Evolutionary conservation across 2,329 filamentous ascomycete species (phyloP).

Genomic region (Exophiala spinifera): DNA sequence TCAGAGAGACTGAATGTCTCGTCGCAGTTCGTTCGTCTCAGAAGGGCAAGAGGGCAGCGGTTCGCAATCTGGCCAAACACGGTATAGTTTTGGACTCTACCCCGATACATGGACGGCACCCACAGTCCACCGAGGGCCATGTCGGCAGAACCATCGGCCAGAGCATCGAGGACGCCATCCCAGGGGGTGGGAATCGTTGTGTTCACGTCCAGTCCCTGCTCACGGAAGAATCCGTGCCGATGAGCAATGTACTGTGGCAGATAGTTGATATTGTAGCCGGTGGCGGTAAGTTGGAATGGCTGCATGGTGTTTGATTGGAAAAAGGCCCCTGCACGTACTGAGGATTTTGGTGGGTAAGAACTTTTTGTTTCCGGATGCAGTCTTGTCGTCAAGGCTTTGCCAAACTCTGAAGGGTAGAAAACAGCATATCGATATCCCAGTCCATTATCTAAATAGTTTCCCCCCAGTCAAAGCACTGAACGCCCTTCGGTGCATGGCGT

Average conservation of each 20-base stretch:
- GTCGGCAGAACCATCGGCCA: slow-evolving; percentile 15
- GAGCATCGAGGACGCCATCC: slow-evolving; percentile 15
- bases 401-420: too few species aligned
- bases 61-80: slow-evolving; percentile 19
- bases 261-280: slow-evolving; percentile 13
- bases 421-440: too few species aligned
- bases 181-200: slow-evolving; percentile 8
- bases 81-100: slow-evolving; percentile 12
- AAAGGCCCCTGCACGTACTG: background rate
- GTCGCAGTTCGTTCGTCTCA: slow-evolving; percentile 2
- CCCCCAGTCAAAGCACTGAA: too few species aligned
- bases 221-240: slow-evolving; percentile 8
- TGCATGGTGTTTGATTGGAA: background rate
- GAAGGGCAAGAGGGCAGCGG: slow-evolving; percentile 12
- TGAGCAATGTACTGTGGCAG: slow-evolving; percentile 12
- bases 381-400: too few species aligned
- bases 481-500: too few species aligned
- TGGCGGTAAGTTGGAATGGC: slow-evolving; percentile 11
- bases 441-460: too few species aligned
- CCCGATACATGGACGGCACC: slow-evolving; percentile 21
- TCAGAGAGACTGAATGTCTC: slow-evolving; percentile 9
- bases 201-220: slow-evolving; percentile 8
- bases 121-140: slow-evolving; percentile 18
- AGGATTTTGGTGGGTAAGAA: background rate
- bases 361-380: background rate